A percentile compares a stretch with the other conserved stretches of the same genome.
Conservation (phyloP, 2,329 filamentous ascomycete genomes). For the Gaeumannomyces sp. region DNA sequence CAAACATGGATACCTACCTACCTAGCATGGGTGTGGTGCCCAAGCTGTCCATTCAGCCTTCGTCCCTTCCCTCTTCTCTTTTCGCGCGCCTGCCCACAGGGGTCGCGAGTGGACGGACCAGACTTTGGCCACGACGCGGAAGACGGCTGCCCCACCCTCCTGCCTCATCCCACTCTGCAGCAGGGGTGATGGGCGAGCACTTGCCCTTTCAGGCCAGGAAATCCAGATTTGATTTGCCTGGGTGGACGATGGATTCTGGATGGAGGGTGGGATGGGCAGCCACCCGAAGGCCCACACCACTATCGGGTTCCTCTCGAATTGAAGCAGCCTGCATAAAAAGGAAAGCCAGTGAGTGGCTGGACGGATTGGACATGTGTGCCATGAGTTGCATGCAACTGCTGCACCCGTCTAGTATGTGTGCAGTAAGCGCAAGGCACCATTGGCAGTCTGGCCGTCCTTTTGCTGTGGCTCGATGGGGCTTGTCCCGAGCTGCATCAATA, state of each 20-base stretch:
- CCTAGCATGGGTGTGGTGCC: too few species aligned
- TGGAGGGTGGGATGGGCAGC: neutral
- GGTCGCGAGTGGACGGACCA: neutral
- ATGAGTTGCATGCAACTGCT: too few species aligned
- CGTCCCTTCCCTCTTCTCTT: neutral
- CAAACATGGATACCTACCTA: neutral
- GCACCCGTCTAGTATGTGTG: too few species aligned
- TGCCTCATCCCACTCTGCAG: too few species aligned
- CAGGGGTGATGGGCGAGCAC: neutral
- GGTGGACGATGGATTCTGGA: neutral
- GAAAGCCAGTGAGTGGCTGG: too few species aligned
- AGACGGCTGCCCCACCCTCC: neutral
- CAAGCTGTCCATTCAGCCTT: too few species aligned
- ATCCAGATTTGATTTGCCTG: neutral
- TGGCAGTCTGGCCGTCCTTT: neutral
- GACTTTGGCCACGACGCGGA: neutral
- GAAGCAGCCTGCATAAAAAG: neutral
- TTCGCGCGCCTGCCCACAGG: neutral
- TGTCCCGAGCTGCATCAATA: neutral
- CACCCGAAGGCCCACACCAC: neutral
- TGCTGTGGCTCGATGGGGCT: neutral
- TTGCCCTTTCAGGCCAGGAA: neutral
- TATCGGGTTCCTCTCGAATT: too few species aligned
- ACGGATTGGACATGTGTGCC: too few species aligned
- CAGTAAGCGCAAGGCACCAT: neutral